Evolutionary conservation across 2,329 filamentous ascomycete species (phyloP), one percentile per base, ranked within the genome.

Genomic region (Fusarium palustre): DNA sequence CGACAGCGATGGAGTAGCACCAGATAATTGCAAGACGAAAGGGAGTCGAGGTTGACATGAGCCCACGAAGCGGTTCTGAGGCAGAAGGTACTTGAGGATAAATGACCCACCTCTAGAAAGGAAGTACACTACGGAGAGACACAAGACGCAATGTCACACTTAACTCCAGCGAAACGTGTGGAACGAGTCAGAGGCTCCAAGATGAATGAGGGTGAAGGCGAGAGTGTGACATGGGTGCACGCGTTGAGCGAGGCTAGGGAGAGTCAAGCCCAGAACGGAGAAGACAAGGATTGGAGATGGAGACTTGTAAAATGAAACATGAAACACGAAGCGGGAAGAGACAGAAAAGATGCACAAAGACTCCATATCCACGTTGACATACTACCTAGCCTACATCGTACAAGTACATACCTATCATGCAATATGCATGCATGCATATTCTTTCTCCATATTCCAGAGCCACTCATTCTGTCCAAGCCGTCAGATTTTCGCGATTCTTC

Each of bases 301-400:
- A 47, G 45, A 48, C 49, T 24, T 11, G 31, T 54, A 39, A 42
- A 57, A 30, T 68, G 68, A 65, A 68, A 69, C 67, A 56, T 70
- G 68, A 70, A 70, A 70, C 68, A 70, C 59, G 52, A 71, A 69
- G 52, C 55, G 65, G 55, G 48, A 58, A 71, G 56, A 55, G 39
- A 20, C 46, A 54, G 31, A 20, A 54, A 47, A 43, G 15, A 62
- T 53, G 33, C 59, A 61, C 28, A 25, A 46, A 46, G 34, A 31
- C 47, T 52, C 66, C 66, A 69, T 43, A 52, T 46, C 41, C 50
- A 53, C 39, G 55, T 52, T 52, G 48, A 20, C 33, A 25, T 36
- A 34, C 28, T 30, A 11, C 28, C 28, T 30, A 22, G 12, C n/a
- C 36, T 39, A 25, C 24, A 25, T 25, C 24, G 24, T 25, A 25